Percentiles rank a stretch among this genome's conserved stretches.
Evolutionary conservation across 2,329 filamentous ascomycete species (phyloP).

Genomic region (Dactylonectria macrodidyma): DNA sequence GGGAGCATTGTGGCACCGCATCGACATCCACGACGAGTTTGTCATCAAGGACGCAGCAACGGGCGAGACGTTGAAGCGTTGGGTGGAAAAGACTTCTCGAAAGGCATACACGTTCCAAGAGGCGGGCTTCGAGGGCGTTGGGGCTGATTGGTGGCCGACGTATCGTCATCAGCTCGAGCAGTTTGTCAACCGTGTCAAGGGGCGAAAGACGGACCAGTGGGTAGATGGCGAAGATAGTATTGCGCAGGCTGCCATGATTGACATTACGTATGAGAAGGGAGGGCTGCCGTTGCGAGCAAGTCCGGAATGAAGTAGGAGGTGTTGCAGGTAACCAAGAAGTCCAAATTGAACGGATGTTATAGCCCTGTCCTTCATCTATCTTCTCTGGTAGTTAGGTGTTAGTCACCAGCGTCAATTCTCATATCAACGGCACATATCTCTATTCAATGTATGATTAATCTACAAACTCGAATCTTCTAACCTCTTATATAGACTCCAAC

Average conservation of each 20-base stretch:
- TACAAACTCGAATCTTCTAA: background rate
- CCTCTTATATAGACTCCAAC: background rate
- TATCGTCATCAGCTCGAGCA: conserved; percentile 17
- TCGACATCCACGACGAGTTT: conserved; percentile 1
- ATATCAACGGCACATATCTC: no score
- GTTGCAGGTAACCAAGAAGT: background rate
- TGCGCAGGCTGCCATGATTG: conserved; percentile 14
- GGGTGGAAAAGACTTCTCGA: background rate
- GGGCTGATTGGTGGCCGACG: conserved; percentile 9
- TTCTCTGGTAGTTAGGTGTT: no score
- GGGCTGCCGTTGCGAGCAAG: background rate
- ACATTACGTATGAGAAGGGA: conserved; percentile 14
- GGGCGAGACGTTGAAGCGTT: background rate
- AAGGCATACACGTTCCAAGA: conserved; percentile 17
- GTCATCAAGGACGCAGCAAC: background rate
- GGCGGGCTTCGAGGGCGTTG: background rate
- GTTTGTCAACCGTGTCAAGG: conserved; percentile 12
- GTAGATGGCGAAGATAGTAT: conserved; percentile 6
- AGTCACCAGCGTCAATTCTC: no score
- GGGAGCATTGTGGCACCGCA: conserved; percentile 10
- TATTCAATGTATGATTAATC: no score
- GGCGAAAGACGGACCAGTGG: background rate
- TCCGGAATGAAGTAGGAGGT: background rate
- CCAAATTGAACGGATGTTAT: no score
- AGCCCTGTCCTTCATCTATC: no score